phyloP scores from a whole-genome alignment of 768 basidiomycete species.

The Harrya chromipes region DNA sequence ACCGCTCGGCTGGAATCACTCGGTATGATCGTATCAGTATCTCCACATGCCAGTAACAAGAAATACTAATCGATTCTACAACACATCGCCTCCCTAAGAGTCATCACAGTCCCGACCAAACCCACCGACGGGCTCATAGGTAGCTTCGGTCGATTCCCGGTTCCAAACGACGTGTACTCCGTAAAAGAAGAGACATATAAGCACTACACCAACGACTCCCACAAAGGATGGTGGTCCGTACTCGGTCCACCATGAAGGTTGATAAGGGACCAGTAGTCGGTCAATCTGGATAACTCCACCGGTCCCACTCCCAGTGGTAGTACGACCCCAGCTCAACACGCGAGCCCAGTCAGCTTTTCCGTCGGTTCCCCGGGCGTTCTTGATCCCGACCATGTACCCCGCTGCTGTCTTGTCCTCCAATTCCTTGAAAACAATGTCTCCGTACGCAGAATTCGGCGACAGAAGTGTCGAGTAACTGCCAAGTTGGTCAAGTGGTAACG shows the following conservation, averaged over 20 bases:
- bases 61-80: constrained; percentile 19
- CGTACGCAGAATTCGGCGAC: constrained; percentile 64
- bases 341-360: constrained; percentile 61
- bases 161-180: constrained; percentile 71
- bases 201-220: constrained; percentile 51
- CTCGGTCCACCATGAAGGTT: constrained; percentile 80
- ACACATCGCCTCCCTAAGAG: constrained; percentile 12
- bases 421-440: constrained; percentile 77
- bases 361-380: constrained; percentile 66
- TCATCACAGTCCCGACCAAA: constrained; percentile 56
- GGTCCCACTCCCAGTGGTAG: constrained; percentile 64
- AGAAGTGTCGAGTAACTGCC: constrained; percentile 76
- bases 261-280: constrained; percentile 77
- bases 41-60: constrained; percentile 5
- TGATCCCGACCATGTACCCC: constrained; percentile 65
- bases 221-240: constrained; percentile 71
- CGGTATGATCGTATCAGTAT: neutral
- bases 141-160: constrained; percentile 75
- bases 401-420: constrained; percentile 39
- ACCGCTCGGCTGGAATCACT: constrained; percentile 6
- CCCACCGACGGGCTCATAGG: constrained; percentile 88
- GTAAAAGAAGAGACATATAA: constrained; percentile 70
- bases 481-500: constrained; percentile 66
- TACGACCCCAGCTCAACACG: constrained; percentile 72
- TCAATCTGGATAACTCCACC: constrained; percentile 93